Evolutionary conservation across 495 filamentous ascomycete genomes (phyloP).

Genomic region (Podospora tetraspora): DNA sequence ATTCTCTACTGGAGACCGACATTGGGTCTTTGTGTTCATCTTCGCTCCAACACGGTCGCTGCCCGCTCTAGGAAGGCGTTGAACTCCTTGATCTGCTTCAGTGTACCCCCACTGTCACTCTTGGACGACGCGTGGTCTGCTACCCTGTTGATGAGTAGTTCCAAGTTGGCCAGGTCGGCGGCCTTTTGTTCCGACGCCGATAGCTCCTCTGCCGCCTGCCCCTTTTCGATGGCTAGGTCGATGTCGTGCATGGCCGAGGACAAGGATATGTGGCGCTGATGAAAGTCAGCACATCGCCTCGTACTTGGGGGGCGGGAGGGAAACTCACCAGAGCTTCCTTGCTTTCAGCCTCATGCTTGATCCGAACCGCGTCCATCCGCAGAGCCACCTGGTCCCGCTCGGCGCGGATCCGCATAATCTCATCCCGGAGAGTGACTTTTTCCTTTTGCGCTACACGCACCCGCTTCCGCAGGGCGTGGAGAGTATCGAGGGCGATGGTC

Average conservation of each 20-base stretch:
- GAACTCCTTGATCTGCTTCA: slow-evolving; percentile 51
- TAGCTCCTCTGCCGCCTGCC: slow-evolving; percentile 36
- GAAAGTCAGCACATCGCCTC: slow-evolving; percentile 7
- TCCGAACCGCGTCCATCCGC: slow-evolving; percentile 63
- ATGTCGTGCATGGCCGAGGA: slow-evolving; percentile 53
- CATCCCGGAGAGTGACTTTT: slow-evolving; percentile 57
- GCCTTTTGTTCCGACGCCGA: slow-evolving; percentile 34
- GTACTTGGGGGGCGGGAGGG: background rate
- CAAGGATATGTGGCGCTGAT: slow-evolving; percentile 42
- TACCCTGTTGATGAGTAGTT: slow-evolving; percentile 45
- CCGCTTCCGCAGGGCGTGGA: slow-evolving; percentile 57
- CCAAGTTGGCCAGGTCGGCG: slow-evolving; percentile 42
- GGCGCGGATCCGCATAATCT: slow-evolving; percentile 56
- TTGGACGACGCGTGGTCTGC: slow-evolving; percentile 40
- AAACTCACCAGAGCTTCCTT: slow-evolving; percentile 42
- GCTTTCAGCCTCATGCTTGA: slow-evolving; percentile 50
- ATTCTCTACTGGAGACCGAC: background rate
- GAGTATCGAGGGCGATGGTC: slow-evolving; percentile 59
- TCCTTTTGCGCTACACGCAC: slow-evolving; percentile 59
- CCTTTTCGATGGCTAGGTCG: slow-evolving; percentile 47
- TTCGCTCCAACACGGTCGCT: slow-evolving; percentile 44
- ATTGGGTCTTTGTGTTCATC: slow-evolving; percentile 8
- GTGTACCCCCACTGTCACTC: slow-evolving; percentile 42
- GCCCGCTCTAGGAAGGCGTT: slow-evolving; percentile 53
- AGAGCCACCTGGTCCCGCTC: slow-evolving; percentile 63